These are phyloP conservation scores for Metarhizium sp. DNA, from an alignment of 2,329 filamentous ascomycete genomes.

Conservation along the genomic window DNA sequence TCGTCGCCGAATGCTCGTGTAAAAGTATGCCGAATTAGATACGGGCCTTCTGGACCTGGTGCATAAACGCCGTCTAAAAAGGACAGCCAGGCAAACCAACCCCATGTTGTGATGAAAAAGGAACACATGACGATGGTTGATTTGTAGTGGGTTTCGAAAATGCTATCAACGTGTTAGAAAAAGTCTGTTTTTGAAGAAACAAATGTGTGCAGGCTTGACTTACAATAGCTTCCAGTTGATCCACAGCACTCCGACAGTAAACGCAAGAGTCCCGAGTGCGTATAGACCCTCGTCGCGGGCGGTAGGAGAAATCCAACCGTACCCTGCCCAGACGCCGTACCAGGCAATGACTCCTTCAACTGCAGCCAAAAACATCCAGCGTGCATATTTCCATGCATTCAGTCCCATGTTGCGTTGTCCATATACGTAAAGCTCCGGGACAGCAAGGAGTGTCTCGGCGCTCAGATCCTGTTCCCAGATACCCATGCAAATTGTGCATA, in stretches of 20 bases:
- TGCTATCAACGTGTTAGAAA: constrained; percentile 26
- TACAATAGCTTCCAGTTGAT: constrained; percentile 71
- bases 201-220: constrained; percentile 19
- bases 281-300: constrained; percentile 61
- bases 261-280: constrained; percentile 64
- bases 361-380: constrained; percentile 70
- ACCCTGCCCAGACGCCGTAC: constrained; percentile 50
- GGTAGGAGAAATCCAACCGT: constrained; percentile 35
- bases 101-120: constrained; percentile 50
- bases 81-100: constrained; percentile 67
- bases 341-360: constrained; percentile 66
- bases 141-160: constrained; percentile 72
- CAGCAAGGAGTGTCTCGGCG: constrained; percentile 78
- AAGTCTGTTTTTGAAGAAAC: background rate
- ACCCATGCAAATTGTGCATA: constrained; percentile 81
- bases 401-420: constrained; percentile 66
- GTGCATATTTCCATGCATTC: constrained; percentile 62
- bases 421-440: constrained; percentile 82
- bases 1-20: constrained; percentile 57
- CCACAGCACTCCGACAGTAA: constrained; percentile 59
- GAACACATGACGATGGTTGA: constrained; percentile 50
- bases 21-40: constrained; percentile 62
- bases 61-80: constrained; percentile 59
- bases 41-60: constrained; percentile 36
- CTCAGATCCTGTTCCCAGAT: constrained; percentile 86